phyloP scores from a whole-genome alignment of 2,329 filamentous ascomycete species.

The Colletotrichum horii region DNA sequence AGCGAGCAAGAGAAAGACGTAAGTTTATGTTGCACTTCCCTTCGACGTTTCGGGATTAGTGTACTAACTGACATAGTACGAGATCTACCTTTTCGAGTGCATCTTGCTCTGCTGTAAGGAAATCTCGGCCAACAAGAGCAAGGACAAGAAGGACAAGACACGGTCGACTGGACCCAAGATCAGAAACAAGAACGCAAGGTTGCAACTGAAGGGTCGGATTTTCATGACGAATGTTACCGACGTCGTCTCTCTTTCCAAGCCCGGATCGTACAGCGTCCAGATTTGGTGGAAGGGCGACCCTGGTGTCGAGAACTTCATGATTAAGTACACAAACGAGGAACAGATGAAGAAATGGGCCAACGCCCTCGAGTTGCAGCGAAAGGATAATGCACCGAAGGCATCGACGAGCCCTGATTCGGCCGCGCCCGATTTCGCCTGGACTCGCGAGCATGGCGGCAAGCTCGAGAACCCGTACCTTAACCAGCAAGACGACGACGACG shows the following conservation, averaged over 20 bases:
- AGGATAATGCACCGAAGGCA: conserved; percentile 59
- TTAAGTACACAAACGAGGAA: conserved; percentile 91
- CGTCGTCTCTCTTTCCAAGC: conserved; percentile 84
- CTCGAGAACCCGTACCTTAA: conserved; percentile 84
- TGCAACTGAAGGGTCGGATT: conserved; percentile 95
- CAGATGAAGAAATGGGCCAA: conserved; percentile 90
- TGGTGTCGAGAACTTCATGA: conserved; percentile 93
- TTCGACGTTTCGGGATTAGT: not conserved
- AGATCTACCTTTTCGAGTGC: conserved; percentile 95
- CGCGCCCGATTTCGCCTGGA: conserved; percentile 81
- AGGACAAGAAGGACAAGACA: conserved; percentile 75
- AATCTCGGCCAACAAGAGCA: conserved; percentile 81
- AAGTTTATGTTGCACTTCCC: conserved; percentile 33
- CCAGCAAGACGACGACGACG: conserved; percentile 68
- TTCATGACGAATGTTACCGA: conserved; percentile 99
- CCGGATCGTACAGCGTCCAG: conserved; percentile 91
- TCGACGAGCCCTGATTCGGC: conserved; percentile 50
- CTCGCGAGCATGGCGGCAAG: conserved; percentile 67
- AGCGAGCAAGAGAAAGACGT: conserved; percentile 93
- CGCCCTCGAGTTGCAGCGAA: conserved; percentile 79
- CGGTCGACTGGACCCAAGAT: conserved; percentile 61
- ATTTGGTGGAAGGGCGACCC: conserved; percentile 99
- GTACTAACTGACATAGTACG: conserved; percentile 68
- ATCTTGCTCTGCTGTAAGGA: conserved; percentile 98
- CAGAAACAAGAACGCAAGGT: conserved; percentile 73